Conservation (phyloP, 441 rosid genomes). For the Syzygium malaccense region DNA sequence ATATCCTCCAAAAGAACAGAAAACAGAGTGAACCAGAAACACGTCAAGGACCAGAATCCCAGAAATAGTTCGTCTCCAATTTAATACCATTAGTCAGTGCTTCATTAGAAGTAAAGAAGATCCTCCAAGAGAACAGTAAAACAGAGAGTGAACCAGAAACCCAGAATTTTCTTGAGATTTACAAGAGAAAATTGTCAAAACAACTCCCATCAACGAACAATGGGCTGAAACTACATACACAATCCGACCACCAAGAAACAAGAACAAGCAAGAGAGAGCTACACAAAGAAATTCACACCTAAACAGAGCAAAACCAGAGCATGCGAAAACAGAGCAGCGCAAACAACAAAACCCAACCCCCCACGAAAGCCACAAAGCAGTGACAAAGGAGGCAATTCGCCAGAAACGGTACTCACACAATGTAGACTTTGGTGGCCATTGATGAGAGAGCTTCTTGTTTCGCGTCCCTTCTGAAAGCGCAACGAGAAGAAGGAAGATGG, state of each 20-base stretch:
- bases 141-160: not conserved
- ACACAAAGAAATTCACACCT: not conserved
- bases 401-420: slow-evolving; percentile 34
- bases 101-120: not conserved
- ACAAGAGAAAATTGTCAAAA: not conserved
- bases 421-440: slow-evolving; percentile 56
- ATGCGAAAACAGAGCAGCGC: not conserved
- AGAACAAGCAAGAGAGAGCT: not conserved
- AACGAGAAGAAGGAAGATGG: not conserved
- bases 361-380: not conserved
- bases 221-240: not conserved
- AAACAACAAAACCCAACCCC: not conserved
- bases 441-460: not conserved
- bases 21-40: not conserved
- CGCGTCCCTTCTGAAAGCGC: not conserved
- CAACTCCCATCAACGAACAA: not conserved
- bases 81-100: not conserved
- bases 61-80: not conserved
- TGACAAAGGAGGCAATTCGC: not conserved
- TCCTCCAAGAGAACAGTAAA: not conserved
- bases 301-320: not conserved
- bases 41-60: too few species aligned
- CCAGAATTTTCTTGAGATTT: not conserved
- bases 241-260: not conserved
- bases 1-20: not conserved